Evolutionary conservation across 106 monocot species (phyloP), one percentile per base, ranked within the genome.

Genomic region (Dendrobium huoshanense): DNA sequence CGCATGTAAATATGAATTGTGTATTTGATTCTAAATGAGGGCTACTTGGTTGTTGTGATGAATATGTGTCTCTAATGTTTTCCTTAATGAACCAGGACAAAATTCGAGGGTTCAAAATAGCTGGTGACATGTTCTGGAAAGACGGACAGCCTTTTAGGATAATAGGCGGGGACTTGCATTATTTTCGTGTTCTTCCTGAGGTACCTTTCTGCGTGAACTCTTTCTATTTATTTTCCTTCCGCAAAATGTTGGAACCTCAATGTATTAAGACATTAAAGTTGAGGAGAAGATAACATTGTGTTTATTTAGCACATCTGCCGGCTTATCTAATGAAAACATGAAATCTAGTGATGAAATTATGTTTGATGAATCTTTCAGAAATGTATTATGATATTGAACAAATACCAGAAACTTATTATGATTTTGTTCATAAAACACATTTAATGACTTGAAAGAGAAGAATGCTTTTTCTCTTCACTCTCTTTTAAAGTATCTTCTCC

Each of bases 121-220:
- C 80, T 37, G 79, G 93, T 74, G 98, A 98, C 77, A 80, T 80
- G 84, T 98, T 98, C 56, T 90, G 86, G 91, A 98, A 91, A 70
- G 98, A 98, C 40, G 88, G 77, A 7, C 24, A 78, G 1, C 92
- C 91, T 9, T 95, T 95, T 81, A 92, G 83, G 83, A 92, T 98
- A 40, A 91, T 98, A 45, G 98, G 95, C 15, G 98, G 98, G 18
- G 98, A 98, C 78, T 49, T 98, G 73, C 98, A 98, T 79, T 98
- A 98, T 82, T 95, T 98, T 79, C 92, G 98, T 31, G 85, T 93
- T 55, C 82, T 87, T 81, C 95, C 95, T 4, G 82, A 92, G 95
- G 98, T 98, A 77, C 19, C 11, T 7, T 42, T 74, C 18, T 74
- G 19, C 15, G 43, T 43, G 5, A 74, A 37, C 70, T 70, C 33